These are phyloP conservation scores for Kuraishia ogatae DNA, from an alignment of 805 yeast species.

Conservation along the genomic window DNA sequence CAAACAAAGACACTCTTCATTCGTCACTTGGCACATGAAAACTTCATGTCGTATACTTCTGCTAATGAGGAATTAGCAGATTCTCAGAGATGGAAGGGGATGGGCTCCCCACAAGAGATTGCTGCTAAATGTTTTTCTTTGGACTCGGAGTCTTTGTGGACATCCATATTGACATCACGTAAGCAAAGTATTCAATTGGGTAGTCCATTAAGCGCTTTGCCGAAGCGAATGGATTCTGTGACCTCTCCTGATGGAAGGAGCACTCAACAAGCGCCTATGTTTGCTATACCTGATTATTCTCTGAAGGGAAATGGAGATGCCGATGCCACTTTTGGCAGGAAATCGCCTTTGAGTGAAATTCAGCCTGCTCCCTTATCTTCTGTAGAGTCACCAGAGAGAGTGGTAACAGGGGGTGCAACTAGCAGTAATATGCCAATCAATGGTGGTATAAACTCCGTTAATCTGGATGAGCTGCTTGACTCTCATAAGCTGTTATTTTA, in stretches of 20 bases:
- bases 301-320: background rate
- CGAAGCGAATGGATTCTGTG: slow-evolving; percentile 8
- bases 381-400: background rate
- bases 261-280: background rate
- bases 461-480: slow-evolving; percentile 6
- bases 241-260: background rate
- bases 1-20: slow-evolving; percentile 20
- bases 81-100: slow-evolving; percentile 17
- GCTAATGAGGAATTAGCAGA: slow-evolving; percentile 25
- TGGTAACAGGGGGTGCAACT: background rate
- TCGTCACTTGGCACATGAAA: slow-evolving; percentile 39
- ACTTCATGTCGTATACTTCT: slow-evolving; percentile 24
- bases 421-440: background rate
- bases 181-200: background rate
- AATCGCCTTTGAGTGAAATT: background rate
- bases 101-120: slow-evolving; percentile 26
- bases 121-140: slow-evolving; percentile 22
- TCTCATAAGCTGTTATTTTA: slow-evolving; percentile 13
- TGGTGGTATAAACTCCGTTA: background rate
- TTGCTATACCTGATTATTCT: background rate
- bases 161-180: background rate
- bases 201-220: slow-evolving; percentile 1
- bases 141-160: slow-evolving; percentile 9
- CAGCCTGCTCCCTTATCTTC: background rate
- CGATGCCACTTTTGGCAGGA: background rate